Evolutionary conservation across 2,329 filamentous ascomycete genomes (phyloP), one percentile per base, ranked within the genome.

Genomic region (Exophiala sp.): DNA sequence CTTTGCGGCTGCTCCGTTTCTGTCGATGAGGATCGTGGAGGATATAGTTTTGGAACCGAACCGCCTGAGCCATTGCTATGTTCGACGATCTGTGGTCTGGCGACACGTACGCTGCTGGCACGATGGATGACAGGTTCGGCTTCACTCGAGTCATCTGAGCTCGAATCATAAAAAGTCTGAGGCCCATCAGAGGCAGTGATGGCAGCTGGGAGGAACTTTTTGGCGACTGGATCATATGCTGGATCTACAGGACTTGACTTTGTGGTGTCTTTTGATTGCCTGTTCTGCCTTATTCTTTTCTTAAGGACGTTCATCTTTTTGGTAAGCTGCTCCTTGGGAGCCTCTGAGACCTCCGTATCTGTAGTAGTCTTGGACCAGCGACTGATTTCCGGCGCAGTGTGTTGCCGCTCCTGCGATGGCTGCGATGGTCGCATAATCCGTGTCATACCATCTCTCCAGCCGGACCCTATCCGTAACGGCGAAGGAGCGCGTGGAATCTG

Each of bases 101-200:
- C 40, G n/a, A 61, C 60, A 14, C 61, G 60, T 9, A 61, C 61
- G 47, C 61, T 63, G 55, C 59, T 64, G 33, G 62, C 62, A 34
- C 61, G 56, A 14, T 61, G 55, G 7, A 64, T 39, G n/a, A 62
- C 33, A 16, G 47, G 48, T 33, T 58, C 57, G 6, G 48, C 57
- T 33, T 57, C 50, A 42, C 47, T 49, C 3, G 54, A 58, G 35
- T 55, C 47, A 36, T 61, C 55, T 3, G 62, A 59, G n/a, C 54
- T 56, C 10, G 50, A 50, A 18, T 57, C 52, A 29, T 57, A 59
- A 24, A 57, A 61, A 10, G 60, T 54, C 24, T 24, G 33, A 18
- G 50, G 55, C 16, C 55, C 53, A n/a, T 48, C 47, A 3, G 50
- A 36, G 40, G 45, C 50, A 18, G 48, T 47, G 18, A 59, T 34